A percentile compares a stretch with the other conserved stretches of the same genome.
phyloP scores from a whole-genome alignment of 805 yeast species.

The Pachysolen tannophilus region DNA sequence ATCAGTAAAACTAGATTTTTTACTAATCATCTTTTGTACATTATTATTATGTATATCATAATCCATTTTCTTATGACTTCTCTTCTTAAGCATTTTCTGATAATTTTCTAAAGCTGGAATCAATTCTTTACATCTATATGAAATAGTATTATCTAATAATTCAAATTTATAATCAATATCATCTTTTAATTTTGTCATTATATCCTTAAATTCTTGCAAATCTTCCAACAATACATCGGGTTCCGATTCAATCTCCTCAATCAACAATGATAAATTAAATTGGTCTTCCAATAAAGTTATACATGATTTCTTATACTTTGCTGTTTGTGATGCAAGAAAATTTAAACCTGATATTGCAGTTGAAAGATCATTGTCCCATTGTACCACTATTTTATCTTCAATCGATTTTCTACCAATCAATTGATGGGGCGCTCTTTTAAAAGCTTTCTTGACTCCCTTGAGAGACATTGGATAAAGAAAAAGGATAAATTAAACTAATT shows the following conservation, averaged over 20 bases:
- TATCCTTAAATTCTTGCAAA: slow-evolving; percentile 19
- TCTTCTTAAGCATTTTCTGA: slow-evolving; percentile 32
- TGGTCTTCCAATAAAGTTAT: slow-evolving; percentile 16
- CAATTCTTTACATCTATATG: slow-evolving; percentile 31
- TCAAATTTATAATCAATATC: slow-evolving; percentile 16
- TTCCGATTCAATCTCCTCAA: slow-evolving; percentile 11
- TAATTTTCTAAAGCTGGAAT: slow-evolving; percentile 25
- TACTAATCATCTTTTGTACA: slow-evolving; percentile 29
- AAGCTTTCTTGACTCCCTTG: slow-evolving; percentile 27
- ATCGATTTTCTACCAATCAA: slow-evolving; percentile 22
- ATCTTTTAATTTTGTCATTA: slow-evolving; percentile 17
- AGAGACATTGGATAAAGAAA: slow-evolving; percentile 20
- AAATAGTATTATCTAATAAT: slow-evolving; percentile 20
- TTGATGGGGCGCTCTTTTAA: slow-evolving; percentile 27
- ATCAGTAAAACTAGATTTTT: slow-evolving; percentile 24
- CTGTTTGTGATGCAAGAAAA: slow-evolving; percentile 25
- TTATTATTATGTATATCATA: slow-evolving; percentile 29
- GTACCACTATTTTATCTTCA: slow-evolving; percentile 32
- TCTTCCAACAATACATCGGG: too few relatives aligned
- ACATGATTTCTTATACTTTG: slow-evolving; percentile 21
- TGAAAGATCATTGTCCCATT: slow-evolving; percentile 36
- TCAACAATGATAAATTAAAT: slow-evolving; percentile 22
- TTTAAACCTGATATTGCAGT: slow-evolving; percentile 35
- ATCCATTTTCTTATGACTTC: slow-evolving; percentile 35
- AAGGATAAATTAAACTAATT: background rate